Evolutionary conservation across 176 grass and related monocot genomes (phyloP), one percentile per base, ranked within the genome.

Genomic region (Elymus sibiricus): DNA sequence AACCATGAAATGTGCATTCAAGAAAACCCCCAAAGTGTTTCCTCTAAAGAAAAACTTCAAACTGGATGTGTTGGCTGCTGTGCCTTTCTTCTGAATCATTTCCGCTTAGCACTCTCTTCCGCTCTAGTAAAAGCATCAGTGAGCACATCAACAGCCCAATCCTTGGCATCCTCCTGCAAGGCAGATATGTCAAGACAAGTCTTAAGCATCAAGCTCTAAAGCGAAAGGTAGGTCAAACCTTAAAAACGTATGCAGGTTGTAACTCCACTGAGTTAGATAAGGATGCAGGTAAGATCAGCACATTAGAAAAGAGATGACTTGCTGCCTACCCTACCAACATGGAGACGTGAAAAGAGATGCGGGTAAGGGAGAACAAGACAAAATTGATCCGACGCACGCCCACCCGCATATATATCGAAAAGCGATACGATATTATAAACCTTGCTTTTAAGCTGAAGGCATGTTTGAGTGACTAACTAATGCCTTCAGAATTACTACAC

Each of bases 131-230:
- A 86, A 28, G 88, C 87, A 87, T 99, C 92, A 12, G 70, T 91
- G 74, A 96, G 76, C 68, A 93, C 82, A 86, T 99, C 94, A 11
- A 86, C 88, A 56, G 88, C 86, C 90, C 97, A 99, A 89, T 96
- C 94, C 78, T 89, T 94, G 74, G 92, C 86, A 74, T 99, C 80
- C 59, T 91, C 92, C 97, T 96, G 86, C 76, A 95, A 68, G 68
- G 28, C 24, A 76, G 49, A 53, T 1, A 53, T 53, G 49, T 53
- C 49, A 15, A 84, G 25, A 40, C 79, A 55, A 53, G 76, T 27
- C 29, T 64, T 65, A 74, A 74, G 64, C 15, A 70, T 56, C 13
- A 72, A 77, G 14, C 61, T 66, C 79, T 12, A 8, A 13, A 51
- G 75, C 2, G 43, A 56, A 34, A 59, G 29, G 35, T 37, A 8